Percentiles rank a stretch among this genome's conserved stretches.
Evolutionary conservation across 805 yeast species (phyloP).

Genomic region (Lachancea thermotolerans): DNA sequence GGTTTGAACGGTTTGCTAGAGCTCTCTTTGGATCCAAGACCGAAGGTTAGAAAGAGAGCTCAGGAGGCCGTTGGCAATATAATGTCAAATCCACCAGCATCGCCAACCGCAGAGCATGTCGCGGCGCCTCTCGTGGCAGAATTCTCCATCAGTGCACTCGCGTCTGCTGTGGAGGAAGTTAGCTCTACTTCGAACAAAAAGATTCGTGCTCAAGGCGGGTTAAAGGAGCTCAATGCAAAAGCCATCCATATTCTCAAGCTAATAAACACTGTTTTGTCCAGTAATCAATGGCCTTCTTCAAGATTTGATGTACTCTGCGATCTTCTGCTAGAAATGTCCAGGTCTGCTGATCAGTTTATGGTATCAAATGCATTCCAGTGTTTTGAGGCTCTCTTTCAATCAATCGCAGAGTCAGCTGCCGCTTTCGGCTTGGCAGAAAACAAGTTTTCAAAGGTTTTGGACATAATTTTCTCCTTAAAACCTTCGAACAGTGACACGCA

Average conservation of each 20-base stretch:
- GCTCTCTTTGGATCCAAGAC: slow-evolving; percentile 79
- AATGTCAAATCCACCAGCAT: slow-evolving; percentile 59
- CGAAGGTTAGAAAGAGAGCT: slow-evolving; percentile 93
- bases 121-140: slow-evolving; percentile 68
- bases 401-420: slow-evolving; percentile 38
- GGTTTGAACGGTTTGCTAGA: slow-evolving; percentile 74
- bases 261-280: slow-evolving; percentile 58
- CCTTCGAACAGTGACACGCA: slow-evolving; percentile 81
- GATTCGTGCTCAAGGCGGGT: slow-evolving; percentile 27
- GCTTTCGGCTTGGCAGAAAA: slow-evolving; percentile 53
- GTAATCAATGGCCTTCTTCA: slow-evolving; percentile 76
- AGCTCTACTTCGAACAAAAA: slow-evolving; percentile 32
- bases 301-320: slow-evolving; percentile 71
- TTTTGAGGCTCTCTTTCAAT: slow-evolving; percentile 68
- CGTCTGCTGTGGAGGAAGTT: slow-evolving; percentile 37
- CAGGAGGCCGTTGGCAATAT: slow-evolving; percentile 74
- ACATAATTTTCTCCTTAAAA: slow-evolving; percentile 67
- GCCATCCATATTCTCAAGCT: slow-evolving; percentile 75
- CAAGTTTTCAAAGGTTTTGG: slow-evolving; percentile 55
- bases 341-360: slow-evolving; percentile 76
- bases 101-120: slow-evolving; percentile 72
- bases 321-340: slow-evolving; percentile 63
- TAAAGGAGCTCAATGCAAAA: slow-evolving; percentile 47
- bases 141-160: slow-evolving; percentile 51
- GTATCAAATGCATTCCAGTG: slow-evolving; percentile 79